These are phyloP conservation scores for Lodderomyces elongisporus DNA, from an alignment of 1,139 yeast genomes.

Conservation along the genomic window DNA sequence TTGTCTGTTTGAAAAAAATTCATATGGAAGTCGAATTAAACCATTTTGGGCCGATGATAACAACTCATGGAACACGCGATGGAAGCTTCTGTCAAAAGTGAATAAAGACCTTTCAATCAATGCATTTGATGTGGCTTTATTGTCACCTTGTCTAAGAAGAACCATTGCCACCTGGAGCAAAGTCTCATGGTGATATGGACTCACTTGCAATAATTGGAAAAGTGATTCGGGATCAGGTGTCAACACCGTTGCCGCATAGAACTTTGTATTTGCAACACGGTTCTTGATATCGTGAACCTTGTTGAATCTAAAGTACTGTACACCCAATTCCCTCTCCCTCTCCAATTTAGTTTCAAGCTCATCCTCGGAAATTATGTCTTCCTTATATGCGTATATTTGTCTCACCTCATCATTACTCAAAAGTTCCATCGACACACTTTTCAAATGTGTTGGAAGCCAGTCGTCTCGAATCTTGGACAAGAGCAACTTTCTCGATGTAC, in stretches of 20 bases:
- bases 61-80: slow-evolving; percentile 36
- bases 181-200: slow-evolving; percentile 75
- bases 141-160: slow-evolving; percentile 69
- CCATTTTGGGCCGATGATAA: slow-evolving; percentile 53
- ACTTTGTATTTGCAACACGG: slow-evolving; percentile 51
- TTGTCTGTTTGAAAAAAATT: slow-evolving; percentile 68
- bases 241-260: slow-evolving; percentile 61
- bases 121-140: slow-evolving; percentile 63
- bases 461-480: slow-evolving; percentile 75
- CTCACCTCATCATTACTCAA: slow-evolving; percentile 29
- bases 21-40: slow-evolving; percentile 69
- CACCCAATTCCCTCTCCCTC: slow-evolving; percentile 44
- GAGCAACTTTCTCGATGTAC: slow-evolving; percentile 60
- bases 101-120: slow-evolving; percentile 72
- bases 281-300: slow-evolving; percentile 38
- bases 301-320: slow-evolving; percentile 51
- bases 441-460: slow-evolving; percentile 69
- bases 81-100: slow-evolving; percentile 62
- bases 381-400: slow-evolving; percentile 36
- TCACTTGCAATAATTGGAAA: slow-evolving; percentile 48
- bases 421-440: slow-evolving; percentile 62
- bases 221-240: slow-evolving; percentile 70
- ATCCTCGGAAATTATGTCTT: slow-evolving; percentile 31
- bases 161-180: slow-evolving; percentile 77
- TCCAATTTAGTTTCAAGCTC: slow-evolving; percentile 35